Evolutionary conservation across 495 filamentous ascomycete species (phyloP).

Genomic region (Annulohypoxylon stygium): DNA sequence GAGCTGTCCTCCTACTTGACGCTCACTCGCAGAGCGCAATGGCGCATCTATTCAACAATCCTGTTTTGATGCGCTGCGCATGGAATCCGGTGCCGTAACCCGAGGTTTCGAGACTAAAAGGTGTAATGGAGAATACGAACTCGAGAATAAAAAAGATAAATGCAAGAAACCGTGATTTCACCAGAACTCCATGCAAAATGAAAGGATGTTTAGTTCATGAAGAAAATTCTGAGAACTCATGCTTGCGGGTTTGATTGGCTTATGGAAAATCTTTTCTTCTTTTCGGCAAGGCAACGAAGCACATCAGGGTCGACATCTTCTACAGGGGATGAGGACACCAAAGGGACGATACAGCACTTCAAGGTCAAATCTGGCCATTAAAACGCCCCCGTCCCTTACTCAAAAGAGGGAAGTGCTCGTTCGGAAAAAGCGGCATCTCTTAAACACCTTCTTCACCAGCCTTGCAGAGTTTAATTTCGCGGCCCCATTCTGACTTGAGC

Average conservation of each 20-base stretch:
- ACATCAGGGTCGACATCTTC: conserved; percentile 35
- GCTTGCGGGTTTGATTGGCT: conserved; percentile 5
- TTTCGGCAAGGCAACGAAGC: conserved; percentile 18
- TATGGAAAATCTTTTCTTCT: conserved; percentile 10
- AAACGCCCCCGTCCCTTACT: conserved; percentile 11
- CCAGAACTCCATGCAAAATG: conserved; percentile 45
- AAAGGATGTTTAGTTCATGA: conserved; percentile 27
- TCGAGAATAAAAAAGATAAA: conserved; percentile 38
- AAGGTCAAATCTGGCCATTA: conserved; percentile 5
- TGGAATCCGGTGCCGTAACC: conserved; percentile 47
- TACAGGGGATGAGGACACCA: conserved; percentile 29
- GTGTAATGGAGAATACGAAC: conserved; percentile 39
- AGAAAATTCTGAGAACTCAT: conserved; percentile 23
- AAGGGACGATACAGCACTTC: conserved; percentile 23
- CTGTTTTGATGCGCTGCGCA: conserved; percentile 51
- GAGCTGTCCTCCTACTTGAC: conserved; percentile 35
- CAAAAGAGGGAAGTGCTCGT: conserved; percentile 1
- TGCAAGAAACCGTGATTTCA: conserved; percentile 40
- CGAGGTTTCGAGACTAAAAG: conserved; percentile 39
- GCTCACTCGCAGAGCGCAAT: conserved; percentile 48
- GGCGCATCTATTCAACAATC: conserved; percentile 49
- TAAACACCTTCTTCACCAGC: conserved; percentile 89
- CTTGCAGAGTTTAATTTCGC: conserved; percentile 95
- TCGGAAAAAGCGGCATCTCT: conserved; percentile 44
- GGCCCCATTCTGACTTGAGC: conserved; percentile 97